Evolutionary conservation across 805 yeast genomes (phyloP), one percentile per base, ranked within the genome.

Genomic region (Ogataea wickerhamii): DNA sequence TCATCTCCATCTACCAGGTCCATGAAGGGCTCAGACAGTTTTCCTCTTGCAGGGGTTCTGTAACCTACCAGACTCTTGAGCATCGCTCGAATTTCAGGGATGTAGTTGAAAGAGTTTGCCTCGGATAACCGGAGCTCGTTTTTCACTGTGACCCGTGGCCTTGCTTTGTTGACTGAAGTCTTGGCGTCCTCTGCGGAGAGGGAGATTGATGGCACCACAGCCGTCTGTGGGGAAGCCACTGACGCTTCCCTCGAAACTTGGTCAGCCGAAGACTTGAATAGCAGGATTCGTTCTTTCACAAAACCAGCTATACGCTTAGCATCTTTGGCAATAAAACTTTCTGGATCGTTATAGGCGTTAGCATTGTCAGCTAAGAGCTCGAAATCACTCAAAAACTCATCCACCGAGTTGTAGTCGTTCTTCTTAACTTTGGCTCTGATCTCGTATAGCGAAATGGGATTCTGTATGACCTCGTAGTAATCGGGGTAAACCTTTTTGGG

Each of bases 401-500:
- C 66, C 20, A 63, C 56, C 5, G 61, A 47, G n/a, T 26, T 55
- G 41, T 70, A 69, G 28, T 56, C 56, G 30, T 63, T 55, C 7
- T 60, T 50, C 8, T 63, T 60, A 30, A 75, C 53, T 40, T 73
- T 75, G 41, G 60, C 63, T 42, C 71, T 71, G 41, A 87, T 78
- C 59, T 84, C 91, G 39, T 74, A 70, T 10, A 87, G 58, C 0
- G 95, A 81, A 3, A 84, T 76, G 2, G 95, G 95, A 17, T 63
- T 63, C 37, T 67, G 62, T 31, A 86, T 78, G 38, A 78, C 66
- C 40, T 75, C 72, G 56, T 81, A 86, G 58, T 87, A 88, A 55
- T 87, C 94, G 0, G 96, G 88, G 53, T 84, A 87, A 32, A 75
- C 61, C 55, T 81, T 79, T 48, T 79, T 76, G 18, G 83, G 73